Evolutionary conservation across 345 rosid species (phyloP), one percentile per base, ranked within the genome.

Genomic region (Reutealis trisperma): DNA sequence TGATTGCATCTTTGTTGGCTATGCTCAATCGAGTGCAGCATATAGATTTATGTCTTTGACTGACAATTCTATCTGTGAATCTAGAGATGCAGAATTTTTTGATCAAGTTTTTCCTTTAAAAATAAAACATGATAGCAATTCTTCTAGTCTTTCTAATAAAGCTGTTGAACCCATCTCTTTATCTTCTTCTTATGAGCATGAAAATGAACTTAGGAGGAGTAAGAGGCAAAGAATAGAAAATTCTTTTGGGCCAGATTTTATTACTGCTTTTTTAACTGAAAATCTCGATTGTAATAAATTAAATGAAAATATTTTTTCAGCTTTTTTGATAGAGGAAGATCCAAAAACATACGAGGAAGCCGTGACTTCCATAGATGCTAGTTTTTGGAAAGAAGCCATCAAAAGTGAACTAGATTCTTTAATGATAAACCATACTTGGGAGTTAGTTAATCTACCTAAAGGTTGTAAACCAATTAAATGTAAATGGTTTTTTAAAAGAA

Each of bases 351-450:
- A 30, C 13, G 25, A 72, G 7, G 30, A 72, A 18, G 52, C 51
- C 8, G 2, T 37, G 10, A 57, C 12, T 3, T 58, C n/a, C 0
- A 12, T 57, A 16, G 25, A 71, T 30, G 64, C 24, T 14, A 27
- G 22, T 12, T 71, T 71, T 54, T 71, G 63, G 51, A 71, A 71
- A 71, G 74, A 70, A 8, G 57, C 55, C 6, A 67, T 45, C 21
- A 69, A 51, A n/a, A 69, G 72, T 12, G 51, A 65, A 16, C 22
- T 65, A 2, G 25, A 71, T 2, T 72, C 32, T 15, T 16, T 37
- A 1, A 58, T 58, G 75, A 7, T 1, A n/a, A 58, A 66, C 12
- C 15, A 66, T 18, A 66, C 47, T 6, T 37, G 25, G 51, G 70
- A 65, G 5, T 7, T 65, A 65, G 49, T 65, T 1, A 25, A 65